These are phyloP conservation scores for Effrenium voratum DNA, from an alignment of 73 alveolate genomes.

Conservation along the genomic window DNA sequence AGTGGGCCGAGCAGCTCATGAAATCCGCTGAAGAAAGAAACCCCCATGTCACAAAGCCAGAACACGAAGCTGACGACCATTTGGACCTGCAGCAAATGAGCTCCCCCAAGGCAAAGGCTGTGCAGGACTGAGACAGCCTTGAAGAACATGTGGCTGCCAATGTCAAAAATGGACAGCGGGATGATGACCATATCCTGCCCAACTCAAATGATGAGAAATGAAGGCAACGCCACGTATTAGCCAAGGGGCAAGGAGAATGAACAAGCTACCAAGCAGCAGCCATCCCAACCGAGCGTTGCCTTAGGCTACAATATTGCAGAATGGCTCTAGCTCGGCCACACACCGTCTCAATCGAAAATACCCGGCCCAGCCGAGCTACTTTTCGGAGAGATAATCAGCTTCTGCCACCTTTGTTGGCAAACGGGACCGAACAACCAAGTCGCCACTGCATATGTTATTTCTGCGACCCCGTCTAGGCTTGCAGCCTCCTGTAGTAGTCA, in stretches of 20 bases:
- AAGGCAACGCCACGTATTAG: background rate
- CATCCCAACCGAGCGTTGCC: slow-evolving; percentile 48
- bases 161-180: slow-evolving; percentile 22
- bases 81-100: background rate
- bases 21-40: slow-evolving; percentile 34
- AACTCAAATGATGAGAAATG: background rate
- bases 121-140: background rate
- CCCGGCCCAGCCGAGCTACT: no score
- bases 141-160: slow-evolving; percentile 29
- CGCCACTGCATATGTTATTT: no score
- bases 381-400: slow-evolving; percentile 23
- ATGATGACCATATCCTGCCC: slow-evolving; percentile 25
- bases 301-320: background rate
- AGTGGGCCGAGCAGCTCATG: background rate
- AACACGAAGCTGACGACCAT: slow-evolving; percentile 20
- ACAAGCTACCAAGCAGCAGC: slow-evolving; percentile 34
- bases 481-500: background rate
- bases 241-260: slow-evolving; percentile 19
- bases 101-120: background rate
- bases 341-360: background rate
- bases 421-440: background rate
- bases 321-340: background rate
- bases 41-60: slow-evolving; percentile 15
- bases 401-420: slow-evolving; percentile 65
- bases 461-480: background rate